Conservation (phyloP, 2,329 filamentous ascomycete genomes). For the Blastomyces gilchristii region DNA sequence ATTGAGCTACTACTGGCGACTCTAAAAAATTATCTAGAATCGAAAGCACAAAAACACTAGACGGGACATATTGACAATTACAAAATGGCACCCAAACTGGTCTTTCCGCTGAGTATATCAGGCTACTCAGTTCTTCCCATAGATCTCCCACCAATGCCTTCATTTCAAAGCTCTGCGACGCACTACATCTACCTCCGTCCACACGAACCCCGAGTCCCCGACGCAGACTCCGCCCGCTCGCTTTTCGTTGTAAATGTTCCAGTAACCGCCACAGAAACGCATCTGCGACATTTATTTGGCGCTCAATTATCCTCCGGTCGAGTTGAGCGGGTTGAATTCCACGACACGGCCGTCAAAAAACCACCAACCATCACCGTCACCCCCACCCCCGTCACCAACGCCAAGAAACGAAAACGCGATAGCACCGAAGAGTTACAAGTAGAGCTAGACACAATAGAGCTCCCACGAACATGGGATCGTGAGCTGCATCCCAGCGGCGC, state of each 20-base stretch:
- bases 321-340: conserved; percentile 69
- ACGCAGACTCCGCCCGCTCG: conserved; percentile 62
- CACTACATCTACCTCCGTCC: conserved; percentile 83
- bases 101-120: conserved; percentile 28
- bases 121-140: conserved; percentile 63
- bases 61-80: conserved; percentile 12
- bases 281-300: conserved; percentile 66
- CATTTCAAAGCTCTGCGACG: conserved; percentile 51
- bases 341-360: conserved; percentile 39
- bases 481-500: conserved; percentile 62
- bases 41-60: conserved; percentile 12
- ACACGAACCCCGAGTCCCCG: conserved; percentile 69
- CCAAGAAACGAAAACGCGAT: conserved; percentile 47
- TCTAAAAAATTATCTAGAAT: background rate
- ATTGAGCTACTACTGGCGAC: background rate
- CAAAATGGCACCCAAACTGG: conserved; percentile 25
- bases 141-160: conserved; percentile 51
- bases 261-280: conserved; percentile 65
- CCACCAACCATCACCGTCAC: conserved; percentile 14
- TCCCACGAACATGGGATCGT: conserved; percentile 66
- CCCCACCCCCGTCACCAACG: conserved; percentile 27
- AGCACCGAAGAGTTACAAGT: conserved; percentile 40
- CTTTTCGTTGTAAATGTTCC: conserved; percentile 89
- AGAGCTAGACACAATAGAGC: conserved; percentile 48
- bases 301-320: conserved; percentile 64